Percentiles rank a stretch among this genome's conserved stretches.
phyloP scores from a whole-genome alignment of 495 filamentous ascomycete genomes.

The Aspergillus nidulans region DNA sequence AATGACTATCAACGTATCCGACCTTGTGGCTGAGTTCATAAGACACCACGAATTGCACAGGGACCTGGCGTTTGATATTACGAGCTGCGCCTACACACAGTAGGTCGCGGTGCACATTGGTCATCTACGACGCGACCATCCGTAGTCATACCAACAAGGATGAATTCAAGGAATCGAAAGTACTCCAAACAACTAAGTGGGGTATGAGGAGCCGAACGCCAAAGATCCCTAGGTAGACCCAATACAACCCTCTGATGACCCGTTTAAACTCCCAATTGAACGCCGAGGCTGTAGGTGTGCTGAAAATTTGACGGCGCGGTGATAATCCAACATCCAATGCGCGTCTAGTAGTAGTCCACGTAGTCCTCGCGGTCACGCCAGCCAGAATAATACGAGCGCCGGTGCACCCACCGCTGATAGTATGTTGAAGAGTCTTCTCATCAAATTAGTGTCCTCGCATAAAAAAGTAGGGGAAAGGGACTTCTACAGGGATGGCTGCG shows the following conservation, averaged over 20 bases:
- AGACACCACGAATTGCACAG: no score
- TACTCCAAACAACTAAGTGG: conserved; percentile 1
- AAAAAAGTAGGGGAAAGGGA: neutral
- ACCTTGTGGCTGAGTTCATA: no score
- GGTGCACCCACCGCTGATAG: conserved; percentile 37
- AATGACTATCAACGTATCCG: no score
- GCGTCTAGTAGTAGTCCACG: neutral
- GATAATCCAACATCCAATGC: neutral
- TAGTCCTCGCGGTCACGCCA: conserved; percentile 6
- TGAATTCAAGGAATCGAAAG: conserved; percentile 2
- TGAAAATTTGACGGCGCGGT: neutral
- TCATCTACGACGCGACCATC: neutral
- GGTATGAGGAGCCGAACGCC: conserved; percentile 7
- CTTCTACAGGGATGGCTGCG: conserved; percentile 25
- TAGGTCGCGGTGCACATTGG: neutral
- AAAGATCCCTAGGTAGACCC: neutral
- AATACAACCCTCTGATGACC: neutral
- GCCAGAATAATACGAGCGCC: conserved; percentile 22
- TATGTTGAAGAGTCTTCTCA: conserved; percentile 40
- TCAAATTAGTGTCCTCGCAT: neutral
- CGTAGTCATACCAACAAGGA: neutral
- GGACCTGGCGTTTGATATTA: no score
- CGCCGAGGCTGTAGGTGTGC: neutral
- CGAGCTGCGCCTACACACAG: neutral
- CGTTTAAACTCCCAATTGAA: neutral